phyloP scores from a whole-genome alignment of 352 stramenopile genomes.

The Globisporangium lucens region DNA sequence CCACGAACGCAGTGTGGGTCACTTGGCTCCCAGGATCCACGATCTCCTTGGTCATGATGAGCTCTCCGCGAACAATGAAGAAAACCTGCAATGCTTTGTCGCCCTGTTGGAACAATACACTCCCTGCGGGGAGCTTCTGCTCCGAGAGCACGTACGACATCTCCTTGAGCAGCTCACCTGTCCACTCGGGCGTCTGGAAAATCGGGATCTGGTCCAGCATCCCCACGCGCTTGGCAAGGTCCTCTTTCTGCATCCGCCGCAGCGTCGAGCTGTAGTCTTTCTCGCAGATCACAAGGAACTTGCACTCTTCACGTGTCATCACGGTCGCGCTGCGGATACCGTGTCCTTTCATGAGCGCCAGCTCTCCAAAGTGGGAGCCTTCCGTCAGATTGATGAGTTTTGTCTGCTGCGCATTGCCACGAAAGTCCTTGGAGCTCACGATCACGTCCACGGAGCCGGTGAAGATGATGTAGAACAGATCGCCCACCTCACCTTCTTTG shows the following conservation, averaged over 20 bases:
- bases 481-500: constrained; percentile 60
- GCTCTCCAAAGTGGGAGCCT: constrained; percentile 62
- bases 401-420: constrained; percentile 47
- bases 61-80: constrained; percentile 67
- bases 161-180: constrained; percentile 60
- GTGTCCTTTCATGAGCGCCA: constrained; percentile 74
- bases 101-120: constrained; percentile 51
- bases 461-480: constrained; percentile 79
- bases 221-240: constrained; percentile 52
- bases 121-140: constrained; percentile 45
- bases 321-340: constrained; percentile 71
- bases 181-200: constrained; percentile 78
- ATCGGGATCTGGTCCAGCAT: constrained; percentile 65
- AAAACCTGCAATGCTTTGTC: constrained; percentile 65
- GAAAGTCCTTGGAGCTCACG: constrained; percentile 51
- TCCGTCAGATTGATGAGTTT: constrained; percentile 75
- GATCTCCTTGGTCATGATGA: constrained; percentile 53
- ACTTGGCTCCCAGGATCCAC: constrained; percentile 30
- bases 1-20: constrained; percentile 46
- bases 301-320: constrained; percentile 50
- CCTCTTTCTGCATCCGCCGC: constrained; percentile 65
- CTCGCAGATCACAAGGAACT: constrained; percentile 71
- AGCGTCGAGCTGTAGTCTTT: constrained; percentile 73
- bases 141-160: constrained; percentile 72
- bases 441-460: constrained; percentile 68